These are phyloP conservation scores for Pinus albicaulis DNA, from an alignment of 75 land plant species.

Conservation along the genomic window DNA sequence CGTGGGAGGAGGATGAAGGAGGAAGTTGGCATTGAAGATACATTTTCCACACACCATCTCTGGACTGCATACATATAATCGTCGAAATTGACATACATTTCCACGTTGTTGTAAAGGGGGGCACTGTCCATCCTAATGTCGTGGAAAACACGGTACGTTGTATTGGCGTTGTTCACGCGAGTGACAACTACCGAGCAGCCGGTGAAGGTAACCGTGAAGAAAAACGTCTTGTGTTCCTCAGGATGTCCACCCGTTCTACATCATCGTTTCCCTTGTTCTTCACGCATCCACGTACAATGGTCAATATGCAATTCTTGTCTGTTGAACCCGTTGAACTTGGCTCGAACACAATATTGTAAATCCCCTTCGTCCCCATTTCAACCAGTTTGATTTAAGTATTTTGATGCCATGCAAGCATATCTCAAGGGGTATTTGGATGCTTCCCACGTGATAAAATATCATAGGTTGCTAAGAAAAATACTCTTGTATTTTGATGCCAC, in stretches of 20 bases:
- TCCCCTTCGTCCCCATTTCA: not conserved
- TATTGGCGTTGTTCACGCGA: not conserved
- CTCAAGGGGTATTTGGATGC: too few relatives aligned
- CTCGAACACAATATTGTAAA: not conserved
- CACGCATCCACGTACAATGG: not conserved
- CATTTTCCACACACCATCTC: not conserved
- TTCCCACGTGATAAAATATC: too few relatives aligned
- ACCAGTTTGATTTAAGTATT: not conserved
- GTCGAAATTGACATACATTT: not conserved
- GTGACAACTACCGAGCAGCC: constrained; percentile 7
- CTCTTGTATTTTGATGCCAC: too few relatives aligned
- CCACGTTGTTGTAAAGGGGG: not conserved
- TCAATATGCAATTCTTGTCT: not conserved
- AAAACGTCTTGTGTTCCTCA: not conserved
- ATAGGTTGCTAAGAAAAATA: too few relatives aligned
- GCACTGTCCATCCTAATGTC: constrained; percentile 2
- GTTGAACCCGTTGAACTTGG: not conserved
- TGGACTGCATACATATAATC: not conserved
- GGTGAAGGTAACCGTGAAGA: not conserved
- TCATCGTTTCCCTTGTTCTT: not conserved
- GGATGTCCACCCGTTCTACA: not conserved
- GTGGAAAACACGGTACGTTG: constrained; percentile 1
- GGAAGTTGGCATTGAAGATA: constrained; percentile 2
- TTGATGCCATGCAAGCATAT: too few relatives aligned
- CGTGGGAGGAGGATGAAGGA: not conserved